These are phyloP conservation scores for Basidiobolus heterosporus DNA, from an alignment of 371 early-diverging fungal species.

Conservation along the genomic window DNA sequence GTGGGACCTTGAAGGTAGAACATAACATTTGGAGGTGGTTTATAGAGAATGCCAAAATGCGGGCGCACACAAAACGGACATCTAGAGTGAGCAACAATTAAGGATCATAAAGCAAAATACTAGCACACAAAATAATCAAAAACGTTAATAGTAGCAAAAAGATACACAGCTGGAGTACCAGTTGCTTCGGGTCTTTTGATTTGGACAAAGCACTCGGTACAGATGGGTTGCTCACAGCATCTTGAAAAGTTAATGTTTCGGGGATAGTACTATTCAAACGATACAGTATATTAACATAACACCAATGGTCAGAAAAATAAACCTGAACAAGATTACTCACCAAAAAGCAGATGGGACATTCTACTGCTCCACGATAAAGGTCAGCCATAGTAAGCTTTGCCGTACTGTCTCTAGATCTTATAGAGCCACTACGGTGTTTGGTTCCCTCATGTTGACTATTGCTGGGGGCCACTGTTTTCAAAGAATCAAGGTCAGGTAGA, in stretches of 20 bases:
- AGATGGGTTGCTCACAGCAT: conserved; percentile 88
- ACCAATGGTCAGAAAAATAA: neutral
- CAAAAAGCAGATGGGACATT: conserved; percentile 88
- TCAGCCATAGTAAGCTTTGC: conserved; percentile 10
- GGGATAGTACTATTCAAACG: conserved; percentile 55
- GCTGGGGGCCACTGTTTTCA: too few relatives aligned
- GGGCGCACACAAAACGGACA: conserved; percentile 82
- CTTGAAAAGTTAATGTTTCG: conserved; percentile 79
- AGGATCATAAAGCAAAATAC: neutral
- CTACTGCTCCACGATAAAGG: conserved; percentile 46
- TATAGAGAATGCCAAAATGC: conserved; percentile 68
- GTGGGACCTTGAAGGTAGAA: neutral
- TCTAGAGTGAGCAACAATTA: conserved; percentile 26
- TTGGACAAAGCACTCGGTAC: conserved; percentile 89
- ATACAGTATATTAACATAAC: neutral
- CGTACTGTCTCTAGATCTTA: neutral
- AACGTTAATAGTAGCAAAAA: neutral
- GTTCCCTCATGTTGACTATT: too few relatives aligned
- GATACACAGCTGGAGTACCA: conserved; percentile 21
- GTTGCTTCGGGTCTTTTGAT: conserved; percentile 51
- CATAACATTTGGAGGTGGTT: conserved; percentile 20
- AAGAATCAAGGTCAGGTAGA: conserved; percentile 30
- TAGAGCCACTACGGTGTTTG: too few relatives aligned
- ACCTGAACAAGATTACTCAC: conserved; percentile 19
- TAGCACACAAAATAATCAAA: neutral